Percentiles rank a stretch among this genome's conserved stretches.
Evolutionary conservation across 345 rosid genomes (phyloP).

Genomic region (Rubroshorea leprosula): DNA sequence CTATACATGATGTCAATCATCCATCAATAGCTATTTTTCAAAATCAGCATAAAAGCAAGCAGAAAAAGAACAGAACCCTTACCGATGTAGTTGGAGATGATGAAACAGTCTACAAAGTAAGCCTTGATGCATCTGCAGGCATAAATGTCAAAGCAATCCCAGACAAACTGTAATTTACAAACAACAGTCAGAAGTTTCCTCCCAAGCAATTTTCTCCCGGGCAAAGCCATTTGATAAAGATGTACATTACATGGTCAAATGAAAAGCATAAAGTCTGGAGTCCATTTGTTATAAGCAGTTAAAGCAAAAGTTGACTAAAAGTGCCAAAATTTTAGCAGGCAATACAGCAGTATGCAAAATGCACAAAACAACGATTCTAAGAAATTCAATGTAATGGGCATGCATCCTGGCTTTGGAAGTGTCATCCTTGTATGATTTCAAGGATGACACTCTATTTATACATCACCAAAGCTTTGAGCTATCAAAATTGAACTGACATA

Average conservation of each 20-base stretch:
- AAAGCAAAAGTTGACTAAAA: not conserved
- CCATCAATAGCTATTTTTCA: slow-evolving; percentile 65
- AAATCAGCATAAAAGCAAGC: slow-evolving; percentile 29
- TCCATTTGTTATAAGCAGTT: slow-evolving; percentile 45
- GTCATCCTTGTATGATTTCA: no score
- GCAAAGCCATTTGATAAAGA: slow-evolving; percentile 22
- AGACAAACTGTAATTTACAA: slow-evolving; percentile 34
- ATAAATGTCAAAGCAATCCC: slow-evolving; percentile 42
- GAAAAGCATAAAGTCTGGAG: slow-evolving; percentile 48
- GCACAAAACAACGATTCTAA: no score
- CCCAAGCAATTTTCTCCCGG: slow-evolving; percentile 39
- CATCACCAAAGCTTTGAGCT: no score
- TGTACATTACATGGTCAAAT: slow-evolving; percentile 52
- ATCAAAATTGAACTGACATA: no score
- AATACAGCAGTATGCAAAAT: no score
- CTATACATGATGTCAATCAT: slow-evolving; percentile 59
- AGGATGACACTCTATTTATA: no score
- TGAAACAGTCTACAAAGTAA: slow-evolving; percentile 30
- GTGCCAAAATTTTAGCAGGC: not conserved
- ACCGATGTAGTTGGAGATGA: slow-evolving; percentile 62
- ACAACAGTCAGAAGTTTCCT: slow-evolving; percentile 41
- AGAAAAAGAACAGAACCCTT: slow-evolving; percentile 41
- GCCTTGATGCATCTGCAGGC: slow-evolving; percentile 29
- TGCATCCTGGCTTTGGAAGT: no score
- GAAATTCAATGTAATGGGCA: no score